A percentile compares a stretch with the other conserved stretches of the same genome.
Conservation (phyloP, 371 early-diverging fungal genomes). For the Synchytrium microbalum region DNA sequence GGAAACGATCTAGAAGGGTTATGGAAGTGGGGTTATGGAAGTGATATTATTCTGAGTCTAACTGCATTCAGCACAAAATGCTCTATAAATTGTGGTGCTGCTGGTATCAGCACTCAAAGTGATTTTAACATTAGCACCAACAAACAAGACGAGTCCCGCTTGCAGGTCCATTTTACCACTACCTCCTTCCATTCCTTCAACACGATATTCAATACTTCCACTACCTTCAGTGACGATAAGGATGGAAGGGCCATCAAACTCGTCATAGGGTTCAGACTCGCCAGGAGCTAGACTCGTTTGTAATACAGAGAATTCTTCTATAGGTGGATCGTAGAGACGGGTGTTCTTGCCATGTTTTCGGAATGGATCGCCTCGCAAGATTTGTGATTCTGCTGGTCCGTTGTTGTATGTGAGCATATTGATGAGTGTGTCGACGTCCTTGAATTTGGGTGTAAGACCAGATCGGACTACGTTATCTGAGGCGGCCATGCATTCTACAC, state of each 20-base stretch:
- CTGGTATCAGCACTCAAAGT: constrained; percentile 2
- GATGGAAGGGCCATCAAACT: constrained; percentile 75
- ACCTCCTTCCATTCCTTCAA: constrained; percentile 5
- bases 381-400: constrained; percentile 67
- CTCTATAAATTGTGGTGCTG: neutral
- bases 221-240: constrained; percentile 71
- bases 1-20: too few species aligned
- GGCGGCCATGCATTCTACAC: constrained; percentile 97
- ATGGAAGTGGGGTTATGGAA: too few species aligned
- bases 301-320: constrained; percentile 86
- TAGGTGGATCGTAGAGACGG: constrained; percentile 86
- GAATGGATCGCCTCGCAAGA: constrained; percentile 45
- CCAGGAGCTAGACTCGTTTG: constrained; percentile 42
- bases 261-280: constrained; percentile 42
- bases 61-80: constrained; percentile 1
- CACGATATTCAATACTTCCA: constrained; percentile 30
- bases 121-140: constrained; percentile 25
- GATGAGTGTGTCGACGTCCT: constrained; percentile 87
- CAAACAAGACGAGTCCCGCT: constrained; percentile 32
- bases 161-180: constrained; percentile 9
- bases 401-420: constrained; percentile 87
- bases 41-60: too few species aligned
- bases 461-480: constrained; percentile 96
- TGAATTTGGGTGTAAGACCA: constrained; percentile 96
- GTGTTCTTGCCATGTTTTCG: constrained; percentile 32